phyloP scores from a whole-genome alignment of 768 basidiomycete genomes.

The Amanita pallidorosea region DNA sequence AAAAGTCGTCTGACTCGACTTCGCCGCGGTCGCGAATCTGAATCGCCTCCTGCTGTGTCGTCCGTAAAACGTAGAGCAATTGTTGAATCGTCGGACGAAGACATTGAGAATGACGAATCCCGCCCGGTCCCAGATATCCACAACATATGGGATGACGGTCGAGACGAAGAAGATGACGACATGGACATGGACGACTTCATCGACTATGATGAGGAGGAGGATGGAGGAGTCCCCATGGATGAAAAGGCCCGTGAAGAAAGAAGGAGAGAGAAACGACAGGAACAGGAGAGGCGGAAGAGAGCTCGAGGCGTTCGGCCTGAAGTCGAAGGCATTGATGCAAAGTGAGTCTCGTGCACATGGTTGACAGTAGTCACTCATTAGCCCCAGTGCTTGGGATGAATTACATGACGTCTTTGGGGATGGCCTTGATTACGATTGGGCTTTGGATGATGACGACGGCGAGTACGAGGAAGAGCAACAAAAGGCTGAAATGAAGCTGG shows the following conservation, averaged over 20 bases:
- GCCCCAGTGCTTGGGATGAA: constrained; percentile 81
- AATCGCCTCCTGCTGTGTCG: constrained; percentile 54
- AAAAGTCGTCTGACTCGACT: constrained; percentile 55
- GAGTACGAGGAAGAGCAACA: constrained; percentile 32
- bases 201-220: constrained; percentile 74
- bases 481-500: constrained; percentile 76
- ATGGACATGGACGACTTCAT: constrained; percentile 73
- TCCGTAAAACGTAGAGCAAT: constrained; percentile 48
- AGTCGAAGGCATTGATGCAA: constrained; percentile 72
- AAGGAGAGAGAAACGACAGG: constrained; percentile 53
- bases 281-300: constrained; percentile 59
- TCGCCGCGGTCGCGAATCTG: constrained; percentile 65
- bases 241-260: constrained; percentile 70
- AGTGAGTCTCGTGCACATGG: constrained; percentile 35
- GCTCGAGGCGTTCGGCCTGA: constrained; percentile 49
- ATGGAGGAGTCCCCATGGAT: constrained; percentile 58
- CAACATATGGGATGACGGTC: constrained; percentile 79
- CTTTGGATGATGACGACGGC: constrained; percentile 67
- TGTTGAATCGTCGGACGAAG: constrained; percentile 71
- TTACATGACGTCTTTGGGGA: constrained; percentile 95
- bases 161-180: constrained; percentile 64
- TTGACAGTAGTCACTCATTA: constrained; percentile 6
- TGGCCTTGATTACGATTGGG: constrained; percentile 95
- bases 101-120: constrained; percentile 48
- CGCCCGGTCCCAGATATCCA: constrained; percentile 54